Conservation (phyloP, 768 basidiomycete species). For the Naganishia friedmannii region DNA sequence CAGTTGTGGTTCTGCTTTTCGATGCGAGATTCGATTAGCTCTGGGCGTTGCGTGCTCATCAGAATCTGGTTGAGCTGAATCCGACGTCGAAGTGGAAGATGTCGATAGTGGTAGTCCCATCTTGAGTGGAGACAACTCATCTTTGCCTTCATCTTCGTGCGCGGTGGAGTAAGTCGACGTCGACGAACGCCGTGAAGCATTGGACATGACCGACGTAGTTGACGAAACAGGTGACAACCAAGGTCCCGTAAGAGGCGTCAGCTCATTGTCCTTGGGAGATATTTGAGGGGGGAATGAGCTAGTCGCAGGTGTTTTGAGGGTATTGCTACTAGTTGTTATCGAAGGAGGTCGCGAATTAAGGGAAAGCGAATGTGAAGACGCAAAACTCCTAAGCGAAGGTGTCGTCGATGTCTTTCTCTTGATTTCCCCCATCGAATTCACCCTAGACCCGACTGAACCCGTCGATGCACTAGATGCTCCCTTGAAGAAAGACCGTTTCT, state of each 20-base stretch:
- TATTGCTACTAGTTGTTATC: background rate
- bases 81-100: background rate
- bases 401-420: conserved; percentile 11
- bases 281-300: conserved; percentile 11
- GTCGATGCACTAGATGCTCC: background rate
- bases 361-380: conserved; percentile 18
- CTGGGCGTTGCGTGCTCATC: background rate
- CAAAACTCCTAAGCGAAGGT: conserved; percentile 7
- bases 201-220: background rate
- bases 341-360: background rate
- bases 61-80: background rate
- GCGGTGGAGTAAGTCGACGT: conserved; percentile 8
- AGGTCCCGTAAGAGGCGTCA: conserved; percentile 7
- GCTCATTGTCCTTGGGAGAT: background rate
- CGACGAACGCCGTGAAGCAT: background rate
- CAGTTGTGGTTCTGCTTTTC: background rate
- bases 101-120: background rate
- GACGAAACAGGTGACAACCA: conserved; percentile 14
- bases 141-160: conserved; percentile 11
- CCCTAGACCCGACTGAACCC: background rate
- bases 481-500: background rate
- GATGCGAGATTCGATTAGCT: conserved; percentile 3
- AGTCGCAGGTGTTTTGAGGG: conserved; percentile 6
- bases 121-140: conserved; percentile 14
- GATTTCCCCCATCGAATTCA: conserved; percentile 1